A percentile compares a stretch with the other conserved stretches of the same genome.
phyloP scores from a whole-genome alignment of 768 basidiomycete genomes.

The Rhizopogon vinicolor region DNA sequence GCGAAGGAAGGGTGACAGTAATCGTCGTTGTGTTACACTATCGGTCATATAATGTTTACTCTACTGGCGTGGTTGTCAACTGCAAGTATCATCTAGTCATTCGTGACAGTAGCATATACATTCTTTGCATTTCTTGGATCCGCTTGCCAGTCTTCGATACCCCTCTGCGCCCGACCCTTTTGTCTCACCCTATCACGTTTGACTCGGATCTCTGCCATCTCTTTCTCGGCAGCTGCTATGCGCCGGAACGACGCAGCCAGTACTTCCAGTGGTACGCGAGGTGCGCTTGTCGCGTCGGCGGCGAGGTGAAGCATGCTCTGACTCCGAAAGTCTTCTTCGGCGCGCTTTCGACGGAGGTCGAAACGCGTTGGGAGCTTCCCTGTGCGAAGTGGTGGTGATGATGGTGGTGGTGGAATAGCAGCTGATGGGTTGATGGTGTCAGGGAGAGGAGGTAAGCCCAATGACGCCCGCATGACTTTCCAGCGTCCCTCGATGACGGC shows the following conservation, averaged over 20 bases:
- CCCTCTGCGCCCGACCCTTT: background rate
- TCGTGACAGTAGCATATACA: background rate
- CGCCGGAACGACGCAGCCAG: conserved; percentile 1
- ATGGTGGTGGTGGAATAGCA: background rate
- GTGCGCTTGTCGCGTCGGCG: conserved; percentile 10
- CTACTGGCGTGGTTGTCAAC: background rate
- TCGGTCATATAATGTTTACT: background rate
- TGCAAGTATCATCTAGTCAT: background rate
- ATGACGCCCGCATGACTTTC: conserved; percentile 24
- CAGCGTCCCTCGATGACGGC: conserved; percentile 27
- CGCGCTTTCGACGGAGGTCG: conserved; percentile 15
- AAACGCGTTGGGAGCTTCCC: conserved; percentile 17
- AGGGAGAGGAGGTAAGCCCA: conserved; percentile 23
- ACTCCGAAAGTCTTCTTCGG: conserved; percentile 6
- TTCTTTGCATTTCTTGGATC: background rate
- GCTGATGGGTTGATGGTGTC: conserved; percentile 5
- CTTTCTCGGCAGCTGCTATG: conserved; percentile 4
- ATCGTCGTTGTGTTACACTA: background rate
- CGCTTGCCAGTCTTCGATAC: background rate
- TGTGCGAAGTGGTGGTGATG: background rate
- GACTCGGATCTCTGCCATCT: background rate
- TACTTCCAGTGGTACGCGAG: conserved; percentile 3
- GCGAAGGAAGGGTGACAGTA: conserved; percentile 1
- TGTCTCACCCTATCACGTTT: conserved; percentile 3
- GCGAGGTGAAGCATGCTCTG: conserved; percentile 20